Evolutionary conservation across 2,329 filamentous ascomycete species (phyloP).

Genomic region (Venturiaceae sp.): DNA sequence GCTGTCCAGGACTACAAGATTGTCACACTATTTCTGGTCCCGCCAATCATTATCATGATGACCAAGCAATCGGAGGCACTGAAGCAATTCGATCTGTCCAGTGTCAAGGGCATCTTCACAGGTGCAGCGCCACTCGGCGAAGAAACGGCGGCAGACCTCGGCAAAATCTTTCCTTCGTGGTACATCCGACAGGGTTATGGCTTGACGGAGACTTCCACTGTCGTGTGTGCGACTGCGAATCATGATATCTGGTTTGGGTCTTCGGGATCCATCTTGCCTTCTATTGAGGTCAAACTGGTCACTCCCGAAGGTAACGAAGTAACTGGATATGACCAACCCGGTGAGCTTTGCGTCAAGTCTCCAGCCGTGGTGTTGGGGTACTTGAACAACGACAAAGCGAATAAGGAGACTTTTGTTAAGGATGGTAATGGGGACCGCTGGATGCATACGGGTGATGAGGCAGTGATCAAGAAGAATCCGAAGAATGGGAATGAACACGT

Average conservation of each 20-base stretch:
- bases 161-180: constrained; percentile 54
- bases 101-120: constrained; percentile 55
- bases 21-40: constrained; percentile 59
- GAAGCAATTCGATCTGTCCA: constrained; percentile 61
- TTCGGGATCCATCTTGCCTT: constrained; percentile 60
- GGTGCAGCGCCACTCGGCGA: constrained; percentile 70
- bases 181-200: constrained; percentile 64
- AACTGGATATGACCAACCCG: constrained; percentile 60
- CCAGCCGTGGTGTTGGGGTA: constrained; percentile 76
- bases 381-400: constrained; percentile 76
- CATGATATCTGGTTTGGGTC: constrained; percentile 62
- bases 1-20: constrained; percentile 63
- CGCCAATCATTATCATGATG: constrained; percentile 72
- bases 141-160: constrained; percentile 59
- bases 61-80: constrained; percentile 53
- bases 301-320: constrained; percentile 60
- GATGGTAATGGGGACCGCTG: constrained; percentile 50
- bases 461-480: constrained; percentile 53
- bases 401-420: constrained; percentile 68
- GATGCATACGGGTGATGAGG: constrained; percentile 81
- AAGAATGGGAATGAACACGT: constrained; percentile 64
- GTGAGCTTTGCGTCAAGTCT: constrained; percentile 70
- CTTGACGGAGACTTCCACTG: constrained; percentile 68
- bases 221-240: constrained; percentile 50
- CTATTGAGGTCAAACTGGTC: constrained; percentile 55